Evolutionary conservation across 768 basidiomycete species (phyloP).

Genomic region (Hygrophorus pudorinus): DNA sequence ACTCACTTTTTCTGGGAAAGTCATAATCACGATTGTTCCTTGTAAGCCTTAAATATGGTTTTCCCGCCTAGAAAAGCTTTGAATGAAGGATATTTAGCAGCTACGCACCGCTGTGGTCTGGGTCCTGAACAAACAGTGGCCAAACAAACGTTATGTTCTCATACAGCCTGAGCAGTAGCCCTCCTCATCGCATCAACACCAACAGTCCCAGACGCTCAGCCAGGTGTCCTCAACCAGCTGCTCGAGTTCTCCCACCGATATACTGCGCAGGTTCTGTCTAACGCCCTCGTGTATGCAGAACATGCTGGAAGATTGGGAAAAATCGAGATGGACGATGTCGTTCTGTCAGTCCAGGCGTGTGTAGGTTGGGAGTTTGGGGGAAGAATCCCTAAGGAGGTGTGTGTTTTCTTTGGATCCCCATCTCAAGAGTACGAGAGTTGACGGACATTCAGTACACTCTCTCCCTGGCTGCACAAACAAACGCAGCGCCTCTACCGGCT

Average conservation of each 20-base stretch:
- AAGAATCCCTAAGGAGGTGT: constrained; percentile 79
- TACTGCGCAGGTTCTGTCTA: constrained; percentile 72
- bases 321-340: constrained; percentile 76
- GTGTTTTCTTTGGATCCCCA: constrained; percentile 11
- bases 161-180: constrained; percentile 58
- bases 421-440: background rate
- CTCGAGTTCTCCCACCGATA: constrained; percentile 83
- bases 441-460: constrained; percentile 48
- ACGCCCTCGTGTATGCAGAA: constrained; percentile 81
- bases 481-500: constrained; percentile 67
- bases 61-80: too few species aligned
- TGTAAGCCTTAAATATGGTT: too few species aligned
- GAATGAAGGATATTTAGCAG: too few species aligned
- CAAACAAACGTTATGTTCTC: too few species aligned
- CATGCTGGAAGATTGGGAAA: constrained; percentile 73
- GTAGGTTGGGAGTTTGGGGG: constrained; percentile 93
- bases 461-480: constrained; percentile 76
- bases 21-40: too few species aligned
- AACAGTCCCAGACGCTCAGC: constrained; percentile 77
- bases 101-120: too few species aligned
- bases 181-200: constrained; percentile 77
- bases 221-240: constrained; percentile 77
- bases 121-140: too few species aligned
- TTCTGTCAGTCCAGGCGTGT: constrained; percentile 75
- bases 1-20: too few species aligned